Conservation (phyloP, 2,329 filamentous ascomycete genomes). For the Ophiostoma pallidulum region DNA sequence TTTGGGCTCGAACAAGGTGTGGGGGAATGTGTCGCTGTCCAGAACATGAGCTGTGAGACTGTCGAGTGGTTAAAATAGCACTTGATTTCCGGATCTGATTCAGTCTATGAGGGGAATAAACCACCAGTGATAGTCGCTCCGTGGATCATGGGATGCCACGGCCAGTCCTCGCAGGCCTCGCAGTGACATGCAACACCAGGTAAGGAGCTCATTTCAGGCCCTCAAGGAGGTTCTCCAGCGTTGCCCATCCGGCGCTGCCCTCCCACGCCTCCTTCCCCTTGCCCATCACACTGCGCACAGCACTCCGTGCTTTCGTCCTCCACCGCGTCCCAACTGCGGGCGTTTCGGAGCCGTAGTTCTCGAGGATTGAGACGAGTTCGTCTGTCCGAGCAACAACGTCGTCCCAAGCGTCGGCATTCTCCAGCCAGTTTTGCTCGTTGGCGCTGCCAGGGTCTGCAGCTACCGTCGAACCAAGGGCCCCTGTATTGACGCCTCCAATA, state of each 20-base stretch:
- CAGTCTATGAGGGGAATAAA: no score
- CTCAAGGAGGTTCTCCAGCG: slow-evolving; percentile 47
- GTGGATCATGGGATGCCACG: no score
- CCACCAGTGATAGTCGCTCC: no score
- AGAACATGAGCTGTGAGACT: no score
- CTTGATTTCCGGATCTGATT: no score
- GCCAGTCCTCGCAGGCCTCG: no score
- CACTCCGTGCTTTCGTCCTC: slow-evolving; percentile 81
- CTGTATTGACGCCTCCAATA: slow-evolving; percentile 24
- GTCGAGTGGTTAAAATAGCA: no score
- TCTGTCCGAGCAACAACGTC: slow-evolving; percentile 69
- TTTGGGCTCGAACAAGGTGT: no score
- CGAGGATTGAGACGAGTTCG: slow-evolving; percentile 71
- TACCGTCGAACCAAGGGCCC: slow-evolving; percentile 33
- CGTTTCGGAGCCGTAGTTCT: slow-evolving; percentile 61
- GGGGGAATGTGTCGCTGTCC: no score
- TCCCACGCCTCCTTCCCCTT: slow-evolving; percentile 79
- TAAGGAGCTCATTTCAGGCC: slow-evolving; percentile 29
- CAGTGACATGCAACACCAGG: no score
- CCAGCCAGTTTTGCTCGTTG: slow-evolving; percentile 43
- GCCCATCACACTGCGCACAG: slow-evolving; percentile 72
- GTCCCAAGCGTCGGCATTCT: slow-evolving; percentile 56
- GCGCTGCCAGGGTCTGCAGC: slow-evolving; percentile 21
- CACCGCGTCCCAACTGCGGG: slow-evolving; percentile 67
- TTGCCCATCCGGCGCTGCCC: slow-evolving; percentile 58